These are phyloP conservation scores for Begonia peltatifolia DNA, from an alignment of 306 rosid genomes.

Conservation along the genomic window DNA sequence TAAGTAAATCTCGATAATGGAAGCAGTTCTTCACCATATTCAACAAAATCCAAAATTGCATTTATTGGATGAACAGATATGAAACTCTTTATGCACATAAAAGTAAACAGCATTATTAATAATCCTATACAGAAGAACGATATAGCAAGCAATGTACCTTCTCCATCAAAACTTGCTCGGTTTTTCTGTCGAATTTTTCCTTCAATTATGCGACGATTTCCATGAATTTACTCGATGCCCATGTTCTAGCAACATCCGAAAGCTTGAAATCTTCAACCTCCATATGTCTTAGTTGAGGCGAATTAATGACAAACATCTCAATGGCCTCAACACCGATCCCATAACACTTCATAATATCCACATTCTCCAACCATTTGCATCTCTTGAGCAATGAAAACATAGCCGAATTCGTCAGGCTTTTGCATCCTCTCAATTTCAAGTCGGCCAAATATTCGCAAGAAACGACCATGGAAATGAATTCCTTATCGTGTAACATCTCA, in stretches of 20 bases:
- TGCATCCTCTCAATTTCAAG: slow-evolving; percentile 66
- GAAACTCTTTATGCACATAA: too few species aligned
- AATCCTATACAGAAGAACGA: too few species aligned
- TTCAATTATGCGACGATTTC: too few species aligned
- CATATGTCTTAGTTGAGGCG: slow-evolving; percentile 32
- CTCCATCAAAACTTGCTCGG: too few species aligned
- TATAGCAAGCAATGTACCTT: too few species aligned
- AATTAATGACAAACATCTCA: slow-evolving; percentile 33
- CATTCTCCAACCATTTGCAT: slow-evolving; percentile 45
- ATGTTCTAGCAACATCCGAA: slow-evolving; percentile 35
- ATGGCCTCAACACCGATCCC: slow-evolving; percentile 39
- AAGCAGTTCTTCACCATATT: too few species aligned
- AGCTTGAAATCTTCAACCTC: slow-evolving; percentile 58
- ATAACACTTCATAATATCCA: slow-evolving; percentile 46
- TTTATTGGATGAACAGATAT: too few species aligned
- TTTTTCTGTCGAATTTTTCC: too few species aligned
- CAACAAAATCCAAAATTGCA: too few species aligned
- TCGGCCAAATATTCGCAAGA: slow-evolving; percentile 48
- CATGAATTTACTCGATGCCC: slow-evolving; percentile 33
- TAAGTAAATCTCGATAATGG: too few species aligned
- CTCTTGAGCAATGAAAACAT: slow-evolving; percentile 31
- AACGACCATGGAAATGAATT: slow-evolving; percentile 45
- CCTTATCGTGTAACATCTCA: slow-evolving; percentile 64
- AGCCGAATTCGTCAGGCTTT: slow-evolving; percentile 27
- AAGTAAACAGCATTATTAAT: too few species aligned